A percentile compares a stretch with the other conserved stretches of the same genome.
These are phyloP conservation scores for Candida incommunis DNA, from an alignment of 805 yeast species.

Conservation along the genomic window DNA sequence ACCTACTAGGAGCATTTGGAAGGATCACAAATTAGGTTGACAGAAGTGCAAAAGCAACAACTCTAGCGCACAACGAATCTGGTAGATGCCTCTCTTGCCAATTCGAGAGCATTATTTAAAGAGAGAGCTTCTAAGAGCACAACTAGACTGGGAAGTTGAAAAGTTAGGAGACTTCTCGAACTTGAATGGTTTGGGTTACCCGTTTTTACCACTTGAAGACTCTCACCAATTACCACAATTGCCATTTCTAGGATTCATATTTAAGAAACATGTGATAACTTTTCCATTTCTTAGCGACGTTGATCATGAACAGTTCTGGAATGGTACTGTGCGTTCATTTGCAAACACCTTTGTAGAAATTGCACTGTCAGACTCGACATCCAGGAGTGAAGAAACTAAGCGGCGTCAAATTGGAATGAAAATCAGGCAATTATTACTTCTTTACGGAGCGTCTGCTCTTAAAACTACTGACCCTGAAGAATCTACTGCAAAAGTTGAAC, in stretches of 20 bases:
- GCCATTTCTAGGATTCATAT: conserved; percentile 58
- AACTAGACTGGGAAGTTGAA: conserved; percentile 49
- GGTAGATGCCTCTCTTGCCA: not conserved
- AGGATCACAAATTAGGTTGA: no score
- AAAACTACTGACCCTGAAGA: conserved; percentile 9
- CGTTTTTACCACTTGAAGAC: conserved; percentile 35
- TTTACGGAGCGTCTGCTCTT: conserved; percentile 15
- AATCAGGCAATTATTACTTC: conserved; percentile 44
- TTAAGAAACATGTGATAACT: conserved; percentile 44
- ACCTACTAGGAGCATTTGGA: no score
- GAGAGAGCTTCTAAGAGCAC: conserved; percentile 55
- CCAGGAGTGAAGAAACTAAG: conserved; percentile 63
- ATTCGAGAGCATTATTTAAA: conserved; percentile 64
- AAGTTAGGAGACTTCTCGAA: conserved; percentile 45
- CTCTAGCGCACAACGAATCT: not conserved
- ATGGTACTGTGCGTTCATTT: conserved; percentile 62
- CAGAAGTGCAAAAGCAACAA: not conserved
- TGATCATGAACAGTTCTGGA: conserved; percentile 60
- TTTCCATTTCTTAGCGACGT: conserved; percentile 58
- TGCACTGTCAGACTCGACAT: conserved; percentile 58
- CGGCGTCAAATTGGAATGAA: conserved; percentile 48
- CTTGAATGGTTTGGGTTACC: conserved; percentile 59
- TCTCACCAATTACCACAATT: conserved; percentile 27
- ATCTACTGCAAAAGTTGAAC: conserved; percentile 16
- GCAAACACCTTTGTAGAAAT: conserved; percentile 64